Evolutionary conservation across 176 grass and related monocot genomes (phyloP).

Genomic region (Saccharum officinarum): DNA sequence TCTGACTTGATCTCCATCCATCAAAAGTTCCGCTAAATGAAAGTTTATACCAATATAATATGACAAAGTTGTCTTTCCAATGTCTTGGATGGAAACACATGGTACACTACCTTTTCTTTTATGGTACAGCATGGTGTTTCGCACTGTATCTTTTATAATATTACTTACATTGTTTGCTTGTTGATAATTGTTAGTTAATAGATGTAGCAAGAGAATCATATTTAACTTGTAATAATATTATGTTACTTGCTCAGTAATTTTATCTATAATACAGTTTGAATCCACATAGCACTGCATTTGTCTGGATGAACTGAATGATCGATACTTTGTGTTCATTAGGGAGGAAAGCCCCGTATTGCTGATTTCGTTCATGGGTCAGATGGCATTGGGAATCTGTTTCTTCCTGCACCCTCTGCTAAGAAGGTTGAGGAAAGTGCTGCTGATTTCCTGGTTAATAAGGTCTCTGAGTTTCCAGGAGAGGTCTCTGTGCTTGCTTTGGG

Average conservation of each 20-base stretch:
- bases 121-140: background rate
- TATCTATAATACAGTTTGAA: background rate
- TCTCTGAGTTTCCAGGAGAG: slow-evolving; percentile 84
- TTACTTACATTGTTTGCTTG: background rate
- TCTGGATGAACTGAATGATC: slow-evolving; percentile 12
- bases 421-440: slow-evolving; percentile 71
- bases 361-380: slow-evolving; percentile 95
- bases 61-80: background rate
- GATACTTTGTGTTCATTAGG: slow-evolving; percentile 42
- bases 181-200: background rate
- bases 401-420: slow-evolving; percentile 62
- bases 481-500: slow-evolving; percentile 84
- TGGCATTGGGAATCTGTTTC: slow-evolving; percentile 86
- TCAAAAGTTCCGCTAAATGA: background rate
- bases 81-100: background rate
- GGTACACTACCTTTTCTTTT: background rate
- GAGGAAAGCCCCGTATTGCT: slow-evolving; percentile 60
- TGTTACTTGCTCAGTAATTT: slow-evolving; percentile 14
- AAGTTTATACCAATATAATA: background rate
- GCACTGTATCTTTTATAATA: background rate
- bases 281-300: background rate
- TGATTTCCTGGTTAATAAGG: slow-evolving; percentile 81
- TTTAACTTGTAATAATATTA: slow-evolving; percentile 1
- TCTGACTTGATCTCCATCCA: slow-evolving; percentile 16
- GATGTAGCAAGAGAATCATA: background rate